Percentiles rank a stretch among this genome's conserved stretches.
Conservation (phyloP, 2,329 filamentous ascomycete genomes). For the Plenodomus tracheiphilus region DNA sequence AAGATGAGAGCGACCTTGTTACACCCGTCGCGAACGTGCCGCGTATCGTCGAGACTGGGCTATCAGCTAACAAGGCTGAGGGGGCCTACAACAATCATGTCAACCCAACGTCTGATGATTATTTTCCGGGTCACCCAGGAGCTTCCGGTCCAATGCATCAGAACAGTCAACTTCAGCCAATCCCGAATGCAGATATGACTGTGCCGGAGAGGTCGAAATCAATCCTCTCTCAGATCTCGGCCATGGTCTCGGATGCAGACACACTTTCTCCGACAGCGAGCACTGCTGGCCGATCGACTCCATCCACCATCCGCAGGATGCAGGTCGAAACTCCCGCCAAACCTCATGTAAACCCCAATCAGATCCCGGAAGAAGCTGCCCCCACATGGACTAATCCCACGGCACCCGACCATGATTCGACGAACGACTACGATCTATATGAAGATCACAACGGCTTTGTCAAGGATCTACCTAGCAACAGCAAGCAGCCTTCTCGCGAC, state of each 20-base stretch:
- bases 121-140: slow-evolving; percentile 12
- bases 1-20: slow-evolving; percentile 27
- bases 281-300: slow-evolving; percentile 32
- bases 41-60: slow-evolving; percentile 18
- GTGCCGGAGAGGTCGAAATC: slow-evolving; percentile 37
- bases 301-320: slow-evolving; percentile 33
- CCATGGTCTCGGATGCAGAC: slow-evolving; percentile 38
- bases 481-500: slow-evolving; percentile 33
- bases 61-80: slow-evolving; percentile 21
- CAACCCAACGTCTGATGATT: slow-evolving; percentile 13
- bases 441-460: slow-evolving; percentile 44
- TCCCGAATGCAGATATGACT: slow-evolving; percentile 12
- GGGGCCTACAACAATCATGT: slow-evolving; percentile 9
- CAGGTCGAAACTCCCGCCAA: slow-evolving; percentile 27
- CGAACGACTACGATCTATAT: slow-evolving; percentile 39
- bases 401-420: slow-evolving; percentile 19
- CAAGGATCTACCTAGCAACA: slow-evolving; percentile 36
- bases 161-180: slow-evolving; percentile 16
- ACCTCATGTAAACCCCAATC: slow-evolving; percentile 17
- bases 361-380: slow-evolving; percentile 29
- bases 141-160: slow-evolving; percentile 12
- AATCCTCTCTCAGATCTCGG: slow-evolving; percentile 42
- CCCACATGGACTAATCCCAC: slow-evolving; percentile 17
- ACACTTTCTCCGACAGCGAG: slow-evolving; percentile 34
- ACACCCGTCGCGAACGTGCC: slow-evolving; percentile 34